A percentile compares a stretch with the other conserved stretches of the same genome.
These are phyloP conservation scores for Tolypocladium capitatum DNA, from an alignment of 2,329 filamentous ascomycete species.

Conservation along the genomic window DNA sequence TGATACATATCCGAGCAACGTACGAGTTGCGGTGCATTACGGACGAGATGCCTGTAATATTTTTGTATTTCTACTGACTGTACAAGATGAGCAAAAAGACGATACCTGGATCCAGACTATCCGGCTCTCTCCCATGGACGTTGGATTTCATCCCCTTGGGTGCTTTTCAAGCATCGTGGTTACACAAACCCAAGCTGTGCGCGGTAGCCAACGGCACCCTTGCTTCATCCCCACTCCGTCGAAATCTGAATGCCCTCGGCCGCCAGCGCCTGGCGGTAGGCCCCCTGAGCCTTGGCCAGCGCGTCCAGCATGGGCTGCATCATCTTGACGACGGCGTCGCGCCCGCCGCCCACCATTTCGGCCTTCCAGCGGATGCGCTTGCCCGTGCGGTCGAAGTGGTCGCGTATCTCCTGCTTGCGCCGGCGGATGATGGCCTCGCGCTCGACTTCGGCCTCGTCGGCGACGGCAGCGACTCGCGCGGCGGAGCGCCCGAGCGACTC, in stretches of 20 bases:
- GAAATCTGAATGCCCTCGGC: conserved; percentile 43
- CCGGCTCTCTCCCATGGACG: not conserved
- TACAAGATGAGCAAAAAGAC: not conserved
- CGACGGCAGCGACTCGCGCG: conserved; percentile 68
- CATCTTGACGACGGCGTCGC: conserved; percentile 60
- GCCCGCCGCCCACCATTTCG: conserved; percentile 59
- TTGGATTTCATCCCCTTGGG: not conserved
- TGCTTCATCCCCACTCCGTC: conserved; percentile 23
- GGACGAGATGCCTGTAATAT: not conserved
- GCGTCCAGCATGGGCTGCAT: conserved; percentile 62
- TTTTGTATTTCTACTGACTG: not conserved
- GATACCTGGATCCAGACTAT: not conserved
- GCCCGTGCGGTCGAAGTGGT: conserved; percentile 57
- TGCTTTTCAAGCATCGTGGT: not conserved
- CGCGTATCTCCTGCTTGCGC: conserved; percentile 56
- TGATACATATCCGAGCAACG: not conserved
- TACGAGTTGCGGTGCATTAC: not conserved
- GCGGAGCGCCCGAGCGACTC: conserved; percentile 69
- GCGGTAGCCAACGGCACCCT: no score
- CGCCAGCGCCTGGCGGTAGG: conserved; percentile 58
- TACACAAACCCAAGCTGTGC: no score
- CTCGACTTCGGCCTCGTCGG: conserved; percentile 64
- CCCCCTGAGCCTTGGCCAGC: conserved; percentile 53
- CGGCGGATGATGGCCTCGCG: conserved; percentile 52
- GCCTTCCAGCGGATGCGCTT: conserved; percentile 60